Base-by-base conservation (phyloP, 1,139 yeast genomes). In the Diutina pseudorugosa region DNA sequence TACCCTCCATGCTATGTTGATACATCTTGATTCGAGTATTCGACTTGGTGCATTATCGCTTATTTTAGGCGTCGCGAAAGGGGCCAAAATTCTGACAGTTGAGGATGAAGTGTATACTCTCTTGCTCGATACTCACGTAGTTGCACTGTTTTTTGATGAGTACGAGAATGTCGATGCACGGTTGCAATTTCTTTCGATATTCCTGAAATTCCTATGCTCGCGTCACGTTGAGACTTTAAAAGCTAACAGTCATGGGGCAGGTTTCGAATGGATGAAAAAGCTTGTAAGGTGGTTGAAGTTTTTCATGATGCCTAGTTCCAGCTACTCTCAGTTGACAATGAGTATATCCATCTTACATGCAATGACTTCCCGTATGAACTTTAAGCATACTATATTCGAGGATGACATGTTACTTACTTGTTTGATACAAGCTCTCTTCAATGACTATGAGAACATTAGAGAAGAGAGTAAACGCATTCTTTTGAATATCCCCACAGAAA, bases 151-250 rank as follows among this genome's bases (percentile, higher is more conserved):
- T 16, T 25, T 18, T 18, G 21, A 45, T 27, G 49, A 45, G 21
- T 45, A 45, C 16, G 49, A 45, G 12, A 16, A 27, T 18, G 27
- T 45, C 23, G 49, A 45, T n/a, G 40, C 40, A 12, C 36, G 49
- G n/a, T 33, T 23, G 14, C 20, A n/a, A 6, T 45, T 45, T 16
- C 27, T 25, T n/a, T 16, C 49, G 6, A 9, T 45, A 9, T 27
- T 45, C 14, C 49, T 45, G 49, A 20, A n/a, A 4, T 45, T 45
- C 16, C 23, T 43, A 11, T 11, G 20, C n/a, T 12, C 49, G 4
- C 49, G 49, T n/a, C 49, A 27, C 9, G 40, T n/a, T 9, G 49
- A 45, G 16, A 45, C 49, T 11, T 8, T 45, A 6, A 45, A 45
- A 18, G 40, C 8, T 14, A 9, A 14, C 23, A 40, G 21, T 9